These are phyloP conservation scores for Ogataea ramenticola DNA, from an alignment of 805 yeast genomes.

Conservation along the genomic window DNA sequence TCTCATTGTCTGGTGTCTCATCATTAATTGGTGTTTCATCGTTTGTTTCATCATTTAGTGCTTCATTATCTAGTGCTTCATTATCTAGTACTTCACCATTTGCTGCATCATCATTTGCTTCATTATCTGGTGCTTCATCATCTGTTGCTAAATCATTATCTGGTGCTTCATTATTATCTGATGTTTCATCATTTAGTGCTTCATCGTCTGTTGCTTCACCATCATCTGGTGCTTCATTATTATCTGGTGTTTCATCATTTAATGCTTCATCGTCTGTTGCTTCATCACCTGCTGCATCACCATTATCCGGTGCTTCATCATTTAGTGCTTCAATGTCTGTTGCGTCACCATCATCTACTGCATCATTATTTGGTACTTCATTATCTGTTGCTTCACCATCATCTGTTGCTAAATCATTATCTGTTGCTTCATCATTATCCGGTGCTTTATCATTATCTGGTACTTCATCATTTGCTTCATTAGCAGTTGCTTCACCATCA, in stretches of 20 bases:
- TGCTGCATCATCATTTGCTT: not conserved
- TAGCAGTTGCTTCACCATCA: not conserved
- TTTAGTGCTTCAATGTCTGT: not conserved
- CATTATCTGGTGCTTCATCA: not conserved
- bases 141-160: not conserved
- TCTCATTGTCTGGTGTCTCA: too few relatives aligned
- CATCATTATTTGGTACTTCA: not conserved
- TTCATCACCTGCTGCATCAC: not conserved
- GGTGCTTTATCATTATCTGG: too few relatives aligned
- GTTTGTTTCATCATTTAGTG: too few relatives aligned
- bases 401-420: not conserved
- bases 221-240: not conserved
- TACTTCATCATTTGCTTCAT: not conserved
- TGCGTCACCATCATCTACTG: not conserved
- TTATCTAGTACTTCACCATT: too few relatives aligned
- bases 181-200: not conserved
- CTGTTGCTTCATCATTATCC: not conserved
- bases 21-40: too few relatives aligned
- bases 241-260: not conserved
- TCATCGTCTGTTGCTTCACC: not conserved
- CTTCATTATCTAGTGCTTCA: too few relatives aligned
- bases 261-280: not conserved
- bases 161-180: not conserved
- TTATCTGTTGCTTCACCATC: conserved; percentile 1
- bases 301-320: not conserved